Percentiles rank a stretch among this genome's conserved stretches.
These are phyloP conservation scores for Blastocystis sp. DNA, from an alignment of 352 stramenopile species.

Conservation along the genomic window DNA sequence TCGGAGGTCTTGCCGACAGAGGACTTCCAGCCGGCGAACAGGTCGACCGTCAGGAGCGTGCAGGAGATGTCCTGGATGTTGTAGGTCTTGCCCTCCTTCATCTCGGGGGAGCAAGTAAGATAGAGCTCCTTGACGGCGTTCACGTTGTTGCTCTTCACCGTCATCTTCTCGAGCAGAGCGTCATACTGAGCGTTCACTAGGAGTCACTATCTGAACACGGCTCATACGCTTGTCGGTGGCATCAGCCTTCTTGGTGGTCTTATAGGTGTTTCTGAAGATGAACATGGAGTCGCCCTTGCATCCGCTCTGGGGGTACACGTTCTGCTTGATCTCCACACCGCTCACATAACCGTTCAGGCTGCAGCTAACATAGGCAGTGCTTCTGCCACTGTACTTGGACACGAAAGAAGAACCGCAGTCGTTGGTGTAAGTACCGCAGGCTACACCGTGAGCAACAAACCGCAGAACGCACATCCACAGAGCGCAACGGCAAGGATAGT, in stretches of 20 bases:
- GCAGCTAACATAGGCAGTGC: not conserved
- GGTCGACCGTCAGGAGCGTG: not conserved
- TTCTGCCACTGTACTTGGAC: not conserved
- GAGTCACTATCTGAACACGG: not conserved
- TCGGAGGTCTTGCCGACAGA: not conserved
- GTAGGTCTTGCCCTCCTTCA: constrained; percentile 9
- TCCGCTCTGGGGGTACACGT: not conserved
- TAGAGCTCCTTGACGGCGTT: not conserved
- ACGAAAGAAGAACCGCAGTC: not conserved
- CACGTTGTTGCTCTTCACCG: not conserved
- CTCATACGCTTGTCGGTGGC: not conserved
- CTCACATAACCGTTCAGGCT: not conserved
- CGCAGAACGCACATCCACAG: not conserved
- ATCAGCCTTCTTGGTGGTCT: not conserved
- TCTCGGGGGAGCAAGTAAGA: not conserved
- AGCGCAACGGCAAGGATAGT: not conserved
- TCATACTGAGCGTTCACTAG: not conserved
- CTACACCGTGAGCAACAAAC: not conserved
- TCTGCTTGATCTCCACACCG: not conserved
- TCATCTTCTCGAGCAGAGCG: not conserved
- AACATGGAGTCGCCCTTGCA: not conserved
- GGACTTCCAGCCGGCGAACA: not conserved
- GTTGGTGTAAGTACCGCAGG: not conserved
- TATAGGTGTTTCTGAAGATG: not conserved
- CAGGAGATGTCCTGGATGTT: not conserved